Base-by-base conservation (phyloP, 2,329 filamentous ascomycete genomes). In the Alternaria atra region DNA sequence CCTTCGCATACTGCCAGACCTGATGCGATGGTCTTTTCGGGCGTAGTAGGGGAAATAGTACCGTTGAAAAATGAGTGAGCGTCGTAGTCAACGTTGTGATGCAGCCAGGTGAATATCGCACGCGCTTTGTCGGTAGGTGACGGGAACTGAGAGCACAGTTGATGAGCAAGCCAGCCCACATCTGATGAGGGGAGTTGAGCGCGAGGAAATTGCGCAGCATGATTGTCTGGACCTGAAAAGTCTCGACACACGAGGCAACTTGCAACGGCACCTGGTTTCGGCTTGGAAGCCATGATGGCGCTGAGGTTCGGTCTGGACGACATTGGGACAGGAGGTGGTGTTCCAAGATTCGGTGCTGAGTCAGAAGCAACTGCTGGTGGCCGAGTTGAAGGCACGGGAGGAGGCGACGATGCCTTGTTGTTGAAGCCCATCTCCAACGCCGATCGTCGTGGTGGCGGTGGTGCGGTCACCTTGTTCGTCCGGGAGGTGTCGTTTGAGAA, bases 41-140 rank as follows among this genome's bases (percentile, higher is more conserved):
- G 90, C 0, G 88, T 90, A 42, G 88, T 89, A 7, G 86, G 83
- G 64, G 88, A 85, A 32, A 97, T 82, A 47, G 83, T 88, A 35
- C 89, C 87, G 58, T 85, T 87, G 73, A 96, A 96, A 81, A 97
- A 97, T 25, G 89, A 86, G 27, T 87, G 84, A 0, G 89, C 88
- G 75, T 98, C 92, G 76, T 98, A 99, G 47, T 85, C 85, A 59
- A 99, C 89, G 71, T 98, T 98, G 79, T 98, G 90, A 79, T 98
- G 94, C 40, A 94, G 88, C 95, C 95, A 99, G 1, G 91, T 92
- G 76, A 98, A 98, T 61, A 99, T 92, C 2, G 89, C 93, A 29
- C 95, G 87, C 2, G 95, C 94, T 81, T 97, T 97, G 78, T 98
- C 94, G 0, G 94, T 97, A 1, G 83, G 81, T 0, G 92, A 97